Evolutionary conservation across 1,284 basidiomycete species (phyloP).

Genomic region (Malassezia nana): DNA sequence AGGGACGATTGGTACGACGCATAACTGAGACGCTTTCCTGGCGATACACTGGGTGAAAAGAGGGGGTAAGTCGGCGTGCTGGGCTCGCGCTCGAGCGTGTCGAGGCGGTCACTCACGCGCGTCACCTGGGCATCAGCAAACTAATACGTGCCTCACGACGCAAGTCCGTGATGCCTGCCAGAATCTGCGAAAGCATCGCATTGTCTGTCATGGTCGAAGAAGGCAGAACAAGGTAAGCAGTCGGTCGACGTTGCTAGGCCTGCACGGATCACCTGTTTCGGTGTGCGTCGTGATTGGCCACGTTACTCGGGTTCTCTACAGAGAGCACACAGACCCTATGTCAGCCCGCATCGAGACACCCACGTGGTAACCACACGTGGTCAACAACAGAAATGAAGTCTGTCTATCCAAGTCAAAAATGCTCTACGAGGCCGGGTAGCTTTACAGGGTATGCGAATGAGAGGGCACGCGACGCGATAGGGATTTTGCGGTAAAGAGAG

Average conservation of each 20-base stretch:
- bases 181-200: slow-evolving; percentile 29
- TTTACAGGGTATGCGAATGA: neutral
- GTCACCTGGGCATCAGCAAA: too few relatives aligned
- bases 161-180: slow-evolving; percentile 34
- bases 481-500: neutral
- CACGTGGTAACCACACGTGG: neutral
- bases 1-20: slow-evolving; percentile 23
- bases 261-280: slow-evolving; percentile 6
- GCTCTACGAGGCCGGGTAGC: neutral
- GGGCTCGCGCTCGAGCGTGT: slow-evolving; percentile 8
- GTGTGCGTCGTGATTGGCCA: neutral
- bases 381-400: neutral
- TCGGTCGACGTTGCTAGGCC: neutral
- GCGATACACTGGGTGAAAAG: slow-evolving; percentile 23
- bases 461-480: neutral
- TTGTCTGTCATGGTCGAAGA: slow-evolving; percentile 6
- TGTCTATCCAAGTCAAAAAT: neutral
- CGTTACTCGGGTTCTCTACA: slow-evolving; percentile 4
- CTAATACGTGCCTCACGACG: too few relatives aligned
- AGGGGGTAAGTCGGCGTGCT: slow-evolving; percentile 5
- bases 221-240: neutral
- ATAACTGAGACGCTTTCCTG: slow-evolving; percentile 20
- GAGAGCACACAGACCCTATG: neutral
- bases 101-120: slow-evolving; percentile 15
- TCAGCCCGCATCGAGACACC: neutral